Evolutionary conservation across 2,329 filamentous ascomycete species (phyloP).

Genomic region (Trichoderma sp.): DNA sequence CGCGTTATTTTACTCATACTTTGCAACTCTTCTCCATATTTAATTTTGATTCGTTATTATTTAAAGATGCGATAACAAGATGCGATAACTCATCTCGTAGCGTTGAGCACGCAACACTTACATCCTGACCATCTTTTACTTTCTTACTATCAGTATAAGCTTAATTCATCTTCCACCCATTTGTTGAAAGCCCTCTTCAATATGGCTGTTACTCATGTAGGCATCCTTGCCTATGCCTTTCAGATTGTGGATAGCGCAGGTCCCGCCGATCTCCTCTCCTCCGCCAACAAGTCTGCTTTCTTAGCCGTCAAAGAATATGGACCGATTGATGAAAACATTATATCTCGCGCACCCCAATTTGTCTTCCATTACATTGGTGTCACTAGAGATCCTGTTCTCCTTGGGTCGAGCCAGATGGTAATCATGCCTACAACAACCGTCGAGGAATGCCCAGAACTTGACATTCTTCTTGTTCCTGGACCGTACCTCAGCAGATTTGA

Average conservation of each 20-base stretch:
- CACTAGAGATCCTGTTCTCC: constrained; percentile 29
- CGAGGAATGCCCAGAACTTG: constrained; percentile 38
- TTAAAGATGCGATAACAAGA: neutral
- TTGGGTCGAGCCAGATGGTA: constrained; percentile 19
- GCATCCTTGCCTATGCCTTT: constrained; percentile 32
- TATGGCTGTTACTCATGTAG: constrained; percentile 30
- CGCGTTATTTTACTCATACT: neutral
- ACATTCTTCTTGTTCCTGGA: constrained; percentile 38
- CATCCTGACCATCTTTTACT: neutral
- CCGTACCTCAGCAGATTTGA: constrained; percentile 29
- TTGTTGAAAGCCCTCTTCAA: neutral
- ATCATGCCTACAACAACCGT: constrained; percentile 33
- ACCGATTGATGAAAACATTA: neutral
- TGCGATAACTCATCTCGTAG: neutral
- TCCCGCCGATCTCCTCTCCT: constrained; percentile 33
- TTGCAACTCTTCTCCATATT: neutral
- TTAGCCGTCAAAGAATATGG: constrained; percentile 4
- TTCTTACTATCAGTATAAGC: neutral
- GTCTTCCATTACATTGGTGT: constrained; percentile 36
- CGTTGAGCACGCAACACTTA: neutral
- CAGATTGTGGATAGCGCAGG: constrained; percentile 36
- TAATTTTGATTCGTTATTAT: neutral
- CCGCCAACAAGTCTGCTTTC: constrained; percentile 26
- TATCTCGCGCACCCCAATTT: neutral
- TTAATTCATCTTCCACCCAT: neutral